These are phyloP conservation scores for Selenicereus undatus DNA, from an alignment of 148 eudicot species.

Conservation along the genomic window DNA sequence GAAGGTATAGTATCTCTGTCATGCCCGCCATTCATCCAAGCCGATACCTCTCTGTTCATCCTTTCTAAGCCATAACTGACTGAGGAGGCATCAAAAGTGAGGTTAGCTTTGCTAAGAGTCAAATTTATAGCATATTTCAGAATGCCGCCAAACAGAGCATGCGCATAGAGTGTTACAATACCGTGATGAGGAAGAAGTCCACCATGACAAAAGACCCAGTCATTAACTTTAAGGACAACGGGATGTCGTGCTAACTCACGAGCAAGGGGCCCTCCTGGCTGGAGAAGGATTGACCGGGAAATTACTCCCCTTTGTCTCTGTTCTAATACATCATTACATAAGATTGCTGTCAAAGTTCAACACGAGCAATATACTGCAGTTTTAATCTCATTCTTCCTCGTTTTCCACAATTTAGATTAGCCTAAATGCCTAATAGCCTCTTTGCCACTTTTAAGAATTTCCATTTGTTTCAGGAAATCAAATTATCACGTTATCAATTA, in stretches of 20 bases:
- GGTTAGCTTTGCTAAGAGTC: background rate
- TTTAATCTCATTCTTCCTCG: background rate
- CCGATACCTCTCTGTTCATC: slow-evolving; percentile 81
- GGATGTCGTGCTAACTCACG: slow-evolving; percentile 84
- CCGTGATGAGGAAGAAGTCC: slow-evolving; percentile 99
- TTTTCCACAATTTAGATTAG: background rate
- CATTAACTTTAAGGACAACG: slow-evolving; percentile 81
- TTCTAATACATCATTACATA: slow-evolving; percentile 55
- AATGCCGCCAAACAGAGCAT: background rate
- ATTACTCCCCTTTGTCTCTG: slow-evolving; percentile 96
- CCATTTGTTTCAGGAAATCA: background rate
- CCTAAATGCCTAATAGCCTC: too few species aligned
- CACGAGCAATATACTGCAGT: background rate
- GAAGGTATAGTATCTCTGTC: slow-evolving; percentile 37
- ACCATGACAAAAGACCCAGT: slow-evolving; percentile 98
- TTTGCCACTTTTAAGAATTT: background rate
- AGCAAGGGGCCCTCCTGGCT: slow-evolving; percentile 91
- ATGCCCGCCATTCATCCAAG: slow-evolving; percentile 72
- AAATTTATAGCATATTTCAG: background rate
- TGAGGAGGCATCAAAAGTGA: slow-evolving; percentile 24
- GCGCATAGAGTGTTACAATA: slow-evolving; percentile 20
- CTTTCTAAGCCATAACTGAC: slow-evolving; percentile 86
- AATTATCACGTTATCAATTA: background rate
- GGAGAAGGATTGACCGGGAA: slow-evolving; percentile 74
- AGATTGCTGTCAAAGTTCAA: slow-evolving; percentile 9